A percentile compares a stretch with the other conserved stretches of the same genome.
Conservation (phyloP, 1,139 yeast genomes). For the Suhomyces bokatorum region DNA sequence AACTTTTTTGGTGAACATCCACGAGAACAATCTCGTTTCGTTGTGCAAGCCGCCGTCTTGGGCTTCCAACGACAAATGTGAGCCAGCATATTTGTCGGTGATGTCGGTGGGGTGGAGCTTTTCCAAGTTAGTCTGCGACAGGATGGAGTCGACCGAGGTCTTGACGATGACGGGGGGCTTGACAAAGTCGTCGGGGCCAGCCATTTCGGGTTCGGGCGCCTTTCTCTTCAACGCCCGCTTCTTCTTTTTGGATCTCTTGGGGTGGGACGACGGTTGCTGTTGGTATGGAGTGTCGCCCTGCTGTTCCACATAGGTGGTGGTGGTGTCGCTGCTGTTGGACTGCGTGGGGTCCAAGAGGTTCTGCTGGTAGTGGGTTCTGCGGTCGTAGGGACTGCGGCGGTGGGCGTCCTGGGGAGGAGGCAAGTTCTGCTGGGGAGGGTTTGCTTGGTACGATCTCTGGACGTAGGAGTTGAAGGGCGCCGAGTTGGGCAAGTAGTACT, state of each 20-base stretch:
- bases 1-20: slow-evolving; percentile 32
- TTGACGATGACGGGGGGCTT: not conserved
- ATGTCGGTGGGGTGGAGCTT: not conserved
- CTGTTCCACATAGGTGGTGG: slow-evolving; percentile 14
- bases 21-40: slow-evolving; percentile 25
- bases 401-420: slow-evolving; percentile 4
- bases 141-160: slow-evolving; percentile 6
- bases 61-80: slow-evolving; percentile 7
- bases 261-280: slow-evolving; percentile 4
- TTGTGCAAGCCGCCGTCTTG: slow-evolving; percentile 15
- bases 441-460: slow-evolving; percentile 9
- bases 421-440: slow-evolving; percentile 3
- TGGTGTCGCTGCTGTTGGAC: slow-evolving; percentile 13
- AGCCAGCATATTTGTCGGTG: slow-evolving; percentile 8
- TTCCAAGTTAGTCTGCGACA: slow-evolving; percentile 19
- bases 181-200: not conserved
- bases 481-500: slow-evolving; percentile 12
- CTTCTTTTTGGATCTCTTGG: slow-evolving; percentile 5
- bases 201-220: not conserved
- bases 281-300: slow-evolving; percentile 5
- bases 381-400: slow-evolving; percentile 7
- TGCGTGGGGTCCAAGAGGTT: slow-evolving; percentile 8
- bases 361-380: slow-evolving; percentile 5
- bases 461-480: slow-evolving; percentile 12
- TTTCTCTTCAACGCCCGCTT: slow-evolving; percentile 1